Percentiles rank a stretch among this genome's conserved stretches.
Evolutionary conservation across 352 stramenopile genomes (phyloP).

Genomic region (Blastocystis sp.): DNA sequence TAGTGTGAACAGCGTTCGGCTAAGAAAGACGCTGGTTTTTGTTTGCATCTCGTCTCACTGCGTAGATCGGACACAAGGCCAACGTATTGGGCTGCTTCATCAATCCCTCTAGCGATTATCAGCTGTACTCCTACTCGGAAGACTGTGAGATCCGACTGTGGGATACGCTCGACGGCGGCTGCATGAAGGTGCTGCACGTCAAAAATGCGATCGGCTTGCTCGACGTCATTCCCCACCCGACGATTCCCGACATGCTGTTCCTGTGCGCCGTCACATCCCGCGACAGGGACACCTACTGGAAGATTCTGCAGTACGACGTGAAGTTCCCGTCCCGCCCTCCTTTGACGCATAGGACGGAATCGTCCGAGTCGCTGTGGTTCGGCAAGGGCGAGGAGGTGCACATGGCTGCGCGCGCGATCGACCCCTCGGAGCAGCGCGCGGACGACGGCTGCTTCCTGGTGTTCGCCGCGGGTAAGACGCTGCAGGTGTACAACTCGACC

Average conservation of each 20-base stretch:
- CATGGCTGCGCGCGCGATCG: not conserved
- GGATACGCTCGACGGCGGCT: constrained; percentile 48
- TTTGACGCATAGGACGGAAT: constrained; percentile 12
- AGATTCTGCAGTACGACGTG: constrained; percentile 4
- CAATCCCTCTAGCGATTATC: constrained; percentile 27
- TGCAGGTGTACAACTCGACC: constrained; percentile 13
- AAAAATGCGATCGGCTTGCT: not conserved
- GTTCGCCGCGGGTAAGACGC: not conserved
- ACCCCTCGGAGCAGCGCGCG: constrained; percentile 7
- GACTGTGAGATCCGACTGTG: constrained; percentile 54
- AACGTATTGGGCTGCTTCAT: constrained; percentile 13
- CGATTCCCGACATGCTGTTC: constrained; percentile 1
- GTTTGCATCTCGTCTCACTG: not conserved
- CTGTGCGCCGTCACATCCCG: not conserved
- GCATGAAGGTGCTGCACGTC: constrained; percentile 25
- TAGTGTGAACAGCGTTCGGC: constrained; percentile 29
- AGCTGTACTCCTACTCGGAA: constrained; percentile 40
- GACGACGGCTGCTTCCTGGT: constrained; percentile 11
- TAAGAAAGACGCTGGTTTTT: constrained; percentile 37
- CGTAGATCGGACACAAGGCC: constrained; percentile 29
- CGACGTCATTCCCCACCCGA: constrained; percentile 8
- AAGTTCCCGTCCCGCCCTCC: not conserved
- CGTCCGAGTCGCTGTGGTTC: not conserved
- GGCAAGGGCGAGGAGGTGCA: not conserved
- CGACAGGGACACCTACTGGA: not conserved